Percentiles rank a stretch among this genome's conserved stretches.
phyloP scores from a whole-genome alignment of 495 filamentous ascomycete genomes.

The Chaetomium cochliodes region DNA sequence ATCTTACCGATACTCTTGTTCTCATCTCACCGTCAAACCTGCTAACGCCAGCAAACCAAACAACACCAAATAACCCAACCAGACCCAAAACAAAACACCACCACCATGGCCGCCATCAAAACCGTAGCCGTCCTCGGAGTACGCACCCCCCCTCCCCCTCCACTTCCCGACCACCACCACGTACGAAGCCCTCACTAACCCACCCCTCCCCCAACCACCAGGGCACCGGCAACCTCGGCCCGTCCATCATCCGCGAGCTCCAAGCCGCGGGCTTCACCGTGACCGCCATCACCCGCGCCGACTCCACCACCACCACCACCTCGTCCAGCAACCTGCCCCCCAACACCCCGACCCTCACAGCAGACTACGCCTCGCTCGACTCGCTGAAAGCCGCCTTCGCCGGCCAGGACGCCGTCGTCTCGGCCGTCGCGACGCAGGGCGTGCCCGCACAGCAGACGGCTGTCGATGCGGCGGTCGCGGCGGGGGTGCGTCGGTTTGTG shows the following conservation, averaged over 20 bases:
- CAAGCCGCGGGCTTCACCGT: constrained; percentile 56
- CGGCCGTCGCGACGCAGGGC: constrained; percentile 41
- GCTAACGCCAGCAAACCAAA: too few species aligned
- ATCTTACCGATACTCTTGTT: not conserved
- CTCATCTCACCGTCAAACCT: not conserved
- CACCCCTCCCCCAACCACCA: constrained; percentile 22
- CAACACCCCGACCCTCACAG: constrained; percentile 42
- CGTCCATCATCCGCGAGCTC: constrained; percentile 54
- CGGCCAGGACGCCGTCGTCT: constrained; percentile 60
- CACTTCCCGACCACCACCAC: not conserved
- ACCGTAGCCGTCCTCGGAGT: constrained; percentile 55
- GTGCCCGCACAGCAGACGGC: constrained; percentile 47
- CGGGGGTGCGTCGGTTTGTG: constrained; percentile 61
- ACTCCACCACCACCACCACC: constrained; percentile 18
- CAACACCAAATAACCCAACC: too few species aligned
- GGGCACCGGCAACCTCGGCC: constrained; percentile 61
- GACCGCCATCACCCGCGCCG: constrained; percentile 56
- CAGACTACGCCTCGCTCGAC: constrained; percentile 57
- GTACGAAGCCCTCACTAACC: constrained; percentile 1
- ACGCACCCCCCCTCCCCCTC: constrained; percentile 23
- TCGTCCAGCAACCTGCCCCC: constrained; percentile 29
- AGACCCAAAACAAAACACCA: not conserved
- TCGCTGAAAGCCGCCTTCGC: constrained; percentile 50
- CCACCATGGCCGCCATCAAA: constrained; percentile 49
- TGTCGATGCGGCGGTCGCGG: constrained; percentile 60